Evolutionary conservation across 768 basidiomycete species (phyloP).

Genomic region (Amanita fuliginea): DNA sequence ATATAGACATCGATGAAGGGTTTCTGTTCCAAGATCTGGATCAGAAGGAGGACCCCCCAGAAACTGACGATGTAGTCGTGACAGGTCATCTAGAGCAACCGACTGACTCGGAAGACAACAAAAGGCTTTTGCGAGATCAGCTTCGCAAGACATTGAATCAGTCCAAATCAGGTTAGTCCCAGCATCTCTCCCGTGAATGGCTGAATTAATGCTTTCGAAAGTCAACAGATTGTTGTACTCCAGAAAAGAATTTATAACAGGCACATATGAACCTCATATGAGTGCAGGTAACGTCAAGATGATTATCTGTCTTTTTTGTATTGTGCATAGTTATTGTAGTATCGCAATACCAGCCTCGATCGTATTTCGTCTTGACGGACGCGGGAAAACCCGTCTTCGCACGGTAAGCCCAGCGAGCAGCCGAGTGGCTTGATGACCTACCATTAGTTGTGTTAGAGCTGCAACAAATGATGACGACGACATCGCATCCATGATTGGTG

Average conservation of each 20-base stretch:
- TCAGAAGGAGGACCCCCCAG: conserved; percentile 42
- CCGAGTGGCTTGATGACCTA: conserved; percentile 3
- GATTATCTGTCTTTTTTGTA: background rate
- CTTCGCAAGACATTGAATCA: conserved; percentile 54
- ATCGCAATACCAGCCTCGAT: conserved; percentile 41
- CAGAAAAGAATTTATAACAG: conserved; percentile 17
- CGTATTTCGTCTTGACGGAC: conserved; percentile 89
- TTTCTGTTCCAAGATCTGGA: conserved; percentile 66
- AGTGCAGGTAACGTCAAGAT: conserved; percentile 3
- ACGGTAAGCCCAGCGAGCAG: conserved; percentile 30
- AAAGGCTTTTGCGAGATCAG: conserved; percentile 59
- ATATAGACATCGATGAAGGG: conserved; percentile 55
- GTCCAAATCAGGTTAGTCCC: conserved; percentile 34
- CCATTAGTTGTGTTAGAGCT: conserved; percentile 29
- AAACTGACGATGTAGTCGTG: conserved; percentile 42
- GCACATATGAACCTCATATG: background rate
- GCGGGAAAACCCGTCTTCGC: conserved; percentile 97
- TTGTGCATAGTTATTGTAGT: conserved; percentile 17
- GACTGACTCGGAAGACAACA: conserved; percentile 43
- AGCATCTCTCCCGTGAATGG: background rate
- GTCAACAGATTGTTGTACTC: conserved; percentile 4
- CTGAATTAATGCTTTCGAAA: conserved; percentile 1
- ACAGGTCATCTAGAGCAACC: conserved; percentile 30
- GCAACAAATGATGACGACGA: conserved; percentile 49
- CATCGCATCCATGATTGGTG: conserved; percentile 72